These are phyloP conservation scores for Aspergillus udagawae DNA, from an alignment of 2,329 filamentous ascomycete genomes.

Conservation along the genomic window DNA sequence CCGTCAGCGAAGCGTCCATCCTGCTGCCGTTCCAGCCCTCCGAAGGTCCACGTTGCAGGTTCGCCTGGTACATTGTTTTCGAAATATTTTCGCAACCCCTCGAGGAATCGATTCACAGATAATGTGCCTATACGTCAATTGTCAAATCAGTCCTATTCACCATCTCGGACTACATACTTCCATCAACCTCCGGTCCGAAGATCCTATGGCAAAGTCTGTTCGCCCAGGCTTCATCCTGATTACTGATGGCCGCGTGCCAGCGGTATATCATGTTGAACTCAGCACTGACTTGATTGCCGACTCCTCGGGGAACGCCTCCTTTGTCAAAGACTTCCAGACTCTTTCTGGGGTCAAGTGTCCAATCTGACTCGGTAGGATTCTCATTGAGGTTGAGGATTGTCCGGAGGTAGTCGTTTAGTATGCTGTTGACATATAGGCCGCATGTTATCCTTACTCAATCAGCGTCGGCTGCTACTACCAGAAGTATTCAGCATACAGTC, in stretches of 20 bases:
- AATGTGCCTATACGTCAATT: background rate
- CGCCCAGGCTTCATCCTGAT: conserved; percentile 45
- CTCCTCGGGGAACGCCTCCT: conserved; percentile 35
- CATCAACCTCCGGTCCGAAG: background rate
- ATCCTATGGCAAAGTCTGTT: conserved; percentile 17
- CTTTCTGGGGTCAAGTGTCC: conserved; percentile 2
- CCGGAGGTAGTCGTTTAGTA: conserved; percentile 32
- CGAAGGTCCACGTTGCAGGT: conserved; percentile 1
- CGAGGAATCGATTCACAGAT: background rate
- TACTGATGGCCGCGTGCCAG: conserved; percentile 46
- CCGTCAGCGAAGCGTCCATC: conserved; percentile 3
- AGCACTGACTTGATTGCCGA: conserved; percentile 49
- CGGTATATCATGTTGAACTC: conserved; percentile 55
- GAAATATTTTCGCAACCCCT: background rate
- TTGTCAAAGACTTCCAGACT: background rate
- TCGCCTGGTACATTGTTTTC: background rate
- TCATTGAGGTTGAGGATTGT: conserved; percentile 27
- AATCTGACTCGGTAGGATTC: conserved; percentile 4
- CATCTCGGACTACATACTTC: background rate
- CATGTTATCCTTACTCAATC: conserved; percentile 17
- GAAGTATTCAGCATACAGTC: conserved; percentile 12
- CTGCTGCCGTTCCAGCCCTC: background rate
- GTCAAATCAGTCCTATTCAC: background rate
- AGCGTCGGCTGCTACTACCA: background rate
- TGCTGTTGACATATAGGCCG: conserved; percentile 32